Conservation (phyloP, 208 protist genomes). For the Paratrypanosoma confusum region DNA sequence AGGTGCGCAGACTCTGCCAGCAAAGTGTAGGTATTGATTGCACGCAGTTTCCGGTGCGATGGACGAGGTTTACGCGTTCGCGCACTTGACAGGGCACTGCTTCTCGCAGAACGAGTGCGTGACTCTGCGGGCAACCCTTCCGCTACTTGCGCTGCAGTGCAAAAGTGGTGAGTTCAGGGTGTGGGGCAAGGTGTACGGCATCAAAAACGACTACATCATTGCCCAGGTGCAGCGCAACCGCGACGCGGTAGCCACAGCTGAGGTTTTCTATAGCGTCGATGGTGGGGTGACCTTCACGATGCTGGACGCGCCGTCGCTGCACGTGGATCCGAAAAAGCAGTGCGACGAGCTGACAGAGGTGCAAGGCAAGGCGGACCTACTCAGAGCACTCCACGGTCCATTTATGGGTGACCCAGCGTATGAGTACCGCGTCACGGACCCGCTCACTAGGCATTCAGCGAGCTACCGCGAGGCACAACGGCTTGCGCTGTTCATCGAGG, state of each 20-base stretch:
- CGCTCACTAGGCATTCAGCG: conserved; percentile 10
- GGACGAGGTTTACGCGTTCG: conserved; percentile 29
- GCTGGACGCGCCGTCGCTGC: conserved; percentile 61
- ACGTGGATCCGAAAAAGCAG: conserved; percentile 6
- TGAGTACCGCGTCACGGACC: conserved; percentile 62
- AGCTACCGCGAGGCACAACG: conserved; percentile 70
- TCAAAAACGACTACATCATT: conserved; percentile 77
- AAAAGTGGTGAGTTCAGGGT: conserved; percentile 54
- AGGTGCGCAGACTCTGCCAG: no score
- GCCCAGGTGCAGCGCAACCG: conserved; percentile 60
- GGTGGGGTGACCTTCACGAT: conserved; percentile 70
- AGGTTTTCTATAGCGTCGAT: conserved; percentile 75
- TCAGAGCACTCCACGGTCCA: conserved; percentile 49
- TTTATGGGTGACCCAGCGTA: conserved; percentile 82
- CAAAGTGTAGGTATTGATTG: no score
- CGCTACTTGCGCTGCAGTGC: conserved; percentile 41
- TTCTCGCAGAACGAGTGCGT: conserved; percentile 67
- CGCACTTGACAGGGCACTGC: conserved; percentile 42
- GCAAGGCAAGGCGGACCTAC: conserved; percentile 54
- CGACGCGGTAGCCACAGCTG: conserved; percentile 57
- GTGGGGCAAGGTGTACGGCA: conserved; percentile 79
- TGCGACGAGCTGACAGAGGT: conserved; percentile 24
- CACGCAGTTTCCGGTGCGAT: no score
- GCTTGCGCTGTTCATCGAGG: conserved; percentile 70
- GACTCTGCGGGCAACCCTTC: conserved; percentile 56